These are phyloP conservation scores for Colletotrichum agaves DNA, from an alignment of 2,329 filamentous ascomycete species.

Conservation along the genomic window DNA sequence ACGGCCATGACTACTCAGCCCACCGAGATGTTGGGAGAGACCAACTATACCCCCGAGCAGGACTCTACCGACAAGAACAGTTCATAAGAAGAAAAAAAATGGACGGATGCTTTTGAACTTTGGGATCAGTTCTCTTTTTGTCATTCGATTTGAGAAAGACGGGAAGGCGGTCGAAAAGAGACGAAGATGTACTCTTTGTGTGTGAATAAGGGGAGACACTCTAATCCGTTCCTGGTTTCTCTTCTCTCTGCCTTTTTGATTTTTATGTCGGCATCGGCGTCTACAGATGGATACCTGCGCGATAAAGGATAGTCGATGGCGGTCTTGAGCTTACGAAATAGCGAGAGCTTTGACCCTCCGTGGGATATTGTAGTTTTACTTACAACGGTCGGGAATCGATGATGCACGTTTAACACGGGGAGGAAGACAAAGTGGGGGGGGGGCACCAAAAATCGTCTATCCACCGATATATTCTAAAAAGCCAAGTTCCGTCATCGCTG, in stretches of 20 bases:
- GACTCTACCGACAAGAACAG: conserved; percentile 52
- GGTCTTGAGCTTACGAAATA: conserved; percentile 7
- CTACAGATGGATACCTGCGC: conserved; percentile 35
- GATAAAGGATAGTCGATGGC: conserved; percentile 1
- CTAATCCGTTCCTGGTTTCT: conserved; percentile 12
- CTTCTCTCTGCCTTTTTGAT: not conserved
- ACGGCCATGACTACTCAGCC: conserved; percentile 68
- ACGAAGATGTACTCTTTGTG: conserved; percentile 28
- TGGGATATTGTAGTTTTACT: conserved; percentile 21
- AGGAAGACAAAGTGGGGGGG: too few species aligned
- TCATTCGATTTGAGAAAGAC: not conserved
- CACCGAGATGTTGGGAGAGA: conserved; percentile 72
- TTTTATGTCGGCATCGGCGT: conserved; percentile 31
- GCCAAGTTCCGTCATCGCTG: not conserved
- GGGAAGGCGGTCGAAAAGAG: conserved; percentile 11
- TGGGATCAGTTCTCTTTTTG: conserved; percentile 1
- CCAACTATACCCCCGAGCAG: conserved; percentile 75
- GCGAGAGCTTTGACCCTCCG: not conserved
- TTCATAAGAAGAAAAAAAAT: conserved; percentile 38
- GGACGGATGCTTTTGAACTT: conserved; percentile 1
- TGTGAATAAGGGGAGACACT: conserved; percentile 7
- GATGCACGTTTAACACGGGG: conserved; percentile 11
- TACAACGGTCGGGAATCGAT: conserved; percentile 10
- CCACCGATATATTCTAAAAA: not conserved
- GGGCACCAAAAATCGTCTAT: not conserved